Conservation (phyloP, 176 grass and related monocot species). For the Metroxylon sagu region DNA sequence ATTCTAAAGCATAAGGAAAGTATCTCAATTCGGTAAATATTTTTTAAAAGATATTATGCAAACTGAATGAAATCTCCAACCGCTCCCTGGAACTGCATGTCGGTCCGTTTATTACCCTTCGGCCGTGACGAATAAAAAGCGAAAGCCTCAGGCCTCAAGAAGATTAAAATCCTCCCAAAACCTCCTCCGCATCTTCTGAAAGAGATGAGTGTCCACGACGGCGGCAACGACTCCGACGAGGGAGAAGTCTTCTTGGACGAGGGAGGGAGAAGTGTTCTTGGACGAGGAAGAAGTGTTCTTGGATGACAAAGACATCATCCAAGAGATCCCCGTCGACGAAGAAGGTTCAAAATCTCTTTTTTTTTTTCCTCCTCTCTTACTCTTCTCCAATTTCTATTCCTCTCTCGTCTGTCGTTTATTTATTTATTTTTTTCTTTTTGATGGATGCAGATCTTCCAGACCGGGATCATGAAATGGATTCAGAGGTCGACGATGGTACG, state of each 20-base stretch:
- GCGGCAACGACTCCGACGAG: slow-evolving; percentile 17
- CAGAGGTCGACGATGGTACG: slow-evolving; percentile 31
- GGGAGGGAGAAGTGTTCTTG: too few species aligned
- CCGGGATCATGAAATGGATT: slow-evolving; percentile 26
- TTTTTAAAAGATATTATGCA: too few species aligned
- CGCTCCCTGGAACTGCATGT: too few species aligned
- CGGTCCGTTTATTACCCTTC: too few species aligned
- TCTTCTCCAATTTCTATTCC: too few species aligned
- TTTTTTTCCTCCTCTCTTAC: neutral
- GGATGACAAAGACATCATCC: slow-evolving; percentile 58
- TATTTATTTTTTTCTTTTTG: neutral
- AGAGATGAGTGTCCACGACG: slow-evolving; percentile 39
- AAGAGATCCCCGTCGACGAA: slow-evolving; percentile 50
- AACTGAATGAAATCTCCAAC: too few species aligned
- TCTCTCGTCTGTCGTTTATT: neutral
- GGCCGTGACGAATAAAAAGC: too few species aligned
- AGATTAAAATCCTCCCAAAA: too few species aligned
- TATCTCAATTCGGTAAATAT: too few species aligned
- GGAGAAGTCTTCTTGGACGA: slow-evolving; percentile 59
- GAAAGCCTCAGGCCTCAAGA: too few species aligned
- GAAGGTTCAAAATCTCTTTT: slow-evolving; percentile 29
- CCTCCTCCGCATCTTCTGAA: too few species aligned
- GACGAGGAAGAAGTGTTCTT: slow-evolving; percentile 65
- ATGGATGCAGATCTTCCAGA: slow-evolving; percentile 47
- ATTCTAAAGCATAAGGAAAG: too few species aligned